Evolutionary conservation across 2,329 filamentous ascomycete species (phyloP).

Genomic region (Helicocarpus griseus): DNA sequence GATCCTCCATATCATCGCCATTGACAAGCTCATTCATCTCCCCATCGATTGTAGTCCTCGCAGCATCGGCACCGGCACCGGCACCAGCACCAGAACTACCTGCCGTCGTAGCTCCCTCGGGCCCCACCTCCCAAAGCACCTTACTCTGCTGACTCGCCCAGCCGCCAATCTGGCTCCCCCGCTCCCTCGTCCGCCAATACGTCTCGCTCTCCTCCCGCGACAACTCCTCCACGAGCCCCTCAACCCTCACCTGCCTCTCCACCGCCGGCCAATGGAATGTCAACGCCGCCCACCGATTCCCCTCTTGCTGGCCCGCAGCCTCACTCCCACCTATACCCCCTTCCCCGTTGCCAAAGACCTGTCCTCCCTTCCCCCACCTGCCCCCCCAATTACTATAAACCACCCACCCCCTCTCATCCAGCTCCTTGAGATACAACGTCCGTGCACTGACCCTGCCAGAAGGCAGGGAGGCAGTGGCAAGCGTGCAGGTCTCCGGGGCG

Average conservation of each 20-base stretch:
- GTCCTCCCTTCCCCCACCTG: conserved; percentile 41
- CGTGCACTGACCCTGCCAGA: conserved; percentile 76
- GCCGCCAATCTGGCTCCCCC: conserved; percentile 76
- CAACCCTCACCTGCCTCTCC: conserved; percentile 84
- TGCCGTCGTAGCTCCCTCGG: conserved; percentile 8
- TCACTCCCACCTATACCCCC: conserved; percentile 9
- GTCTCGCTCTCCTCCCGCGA: conserved; percentile 59
- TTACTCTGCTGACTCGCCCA: conserved; percentile 88
- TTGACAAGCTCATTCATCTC: background rate
- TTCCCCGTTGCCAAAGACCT: conserved; percentile 28
- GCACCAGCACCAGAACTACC: conserved; percentile 13
- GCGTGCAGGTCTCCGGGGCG: conserved; percentile 79
- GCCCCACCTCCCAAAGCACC: conserved; percentile 47
- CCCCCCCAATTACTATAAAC: conserved; percentile 88
- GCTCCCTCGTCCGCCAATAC: conserved; percentile 56
- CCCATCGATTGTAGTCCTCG: conserved; percentile 11
- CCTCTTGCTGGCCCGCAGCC: conserved; percentile 14
- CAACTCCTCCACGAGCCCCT: conserved; percentile 63
- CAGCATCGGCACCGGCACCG: conserved; percentile 14
- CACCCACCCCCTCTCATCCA: conserved; percentile 74
- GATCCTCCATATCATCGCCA: conserved; percentile 23
- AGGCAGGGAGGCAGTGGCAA: conserved; percentile 76
- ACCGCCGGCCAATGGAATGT: conserved; percentile 84
- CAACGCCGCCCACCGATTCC: conserved; percentile 68
- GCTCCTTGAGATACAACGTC: conserved; percentile 90